These are phyloP conservation scores for Hypoxylon intermedium DNA, from an alignment of 495 filamentous ascomycete genomes.

Conservation along the genomic window DNA sequence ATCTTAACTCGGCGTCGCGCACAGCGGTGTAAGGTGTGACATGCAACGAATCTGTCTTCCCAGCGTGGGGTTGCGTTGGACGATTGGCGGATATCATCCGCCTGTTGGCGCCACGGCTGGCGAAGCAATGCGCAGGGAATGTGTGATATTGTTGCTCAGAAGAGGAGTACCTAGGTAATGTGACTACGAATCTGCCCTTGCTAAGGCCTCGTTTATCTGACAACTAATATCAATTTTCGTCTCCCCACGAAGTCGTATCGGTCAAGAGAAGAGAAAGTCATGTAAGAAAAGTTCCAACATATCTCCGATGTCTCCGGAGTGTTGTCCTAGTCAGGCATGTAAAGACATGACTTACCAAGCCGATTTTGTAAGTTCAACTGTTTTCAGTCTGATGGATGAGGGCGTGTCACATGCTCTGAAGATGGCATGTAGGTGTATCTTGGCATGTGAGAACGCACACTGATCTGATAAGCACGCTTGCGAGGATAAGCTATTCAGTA, in stretches of 20 bases:
- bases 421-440: background rate
- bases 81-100: conserved; percentile 34
- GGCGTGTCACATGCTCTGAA: conserved; percentile 9
- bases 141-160: conserved; percentile 34
- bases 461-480: no score
- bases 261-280: background rate
- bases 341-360: no score
- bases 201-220: conserved; percentile 14
- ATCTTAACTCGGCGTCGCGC: conserved; percentile 18
- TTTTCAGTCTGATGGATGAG: background rate
- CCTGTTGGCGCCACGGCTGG: conserved; percentile 36
- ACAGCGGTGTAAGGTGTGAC: conserved; percentile 25
- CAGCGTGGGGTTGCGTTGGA: conserved; percentile 32
- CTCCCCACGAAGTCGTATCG: conserved; percentile 2
- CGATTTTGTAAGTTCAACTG: background rate
- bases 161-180: conserved; percentile 22
- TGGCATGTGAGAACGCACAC: conserved; percentile 13
- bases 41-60: conserved; percentile 30
- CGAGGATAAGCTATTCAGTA: no score
- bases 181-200: conserved; percentile 29
- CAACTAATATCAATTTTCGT: conserved; percentile 7
- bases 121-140: conserved; percentile 27
- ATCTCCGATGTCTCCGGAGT: conserved; percentile 4
- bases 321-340: no score
- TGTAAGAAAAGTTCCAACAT: conserved; percentile 3